Base-by-base conservation (phyloP, 495 filamentous ascomycete genomes). In the Ascobolus immersus region DNA sequence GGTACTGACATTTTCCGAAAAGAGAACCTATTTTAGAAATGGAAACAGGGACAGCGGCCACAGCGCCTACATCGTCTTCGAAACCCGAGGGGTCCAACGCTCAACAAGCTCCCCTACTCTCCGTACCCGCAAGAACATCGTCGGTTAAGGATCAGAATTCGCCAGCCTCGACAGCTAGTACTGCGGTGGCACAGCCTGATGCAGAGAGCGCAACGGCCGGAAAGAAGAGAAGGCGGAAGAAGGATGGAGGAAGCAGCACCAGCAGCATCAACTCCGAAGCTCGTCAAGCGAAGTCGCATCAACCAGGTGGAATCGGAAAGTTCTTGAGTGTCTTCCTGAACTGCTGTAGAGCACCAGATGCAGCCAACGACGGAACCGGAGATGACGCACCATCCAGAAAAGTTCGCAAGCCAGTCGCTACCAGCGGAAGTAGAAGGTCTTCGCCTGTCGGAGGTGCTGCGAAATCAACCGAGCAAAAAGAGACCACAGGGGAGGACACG, bases 321-420 rank as follows among this genome's bases (percentile, higher is more conserved):
- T 49, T 49, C 34, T 49, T 49, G 37, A 40, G 43, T 17, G 28
- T 31, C 34, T 49, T 49, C 42, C 42, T 49, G 42, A 31, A 31
- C 18, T 49, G 46, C 45, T 49, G 46, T 42, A 45, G 45, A 36
- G 34, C 32, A 28, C 28, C 32, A 41, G 21, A 37, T 33, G 39
- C 45, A 38, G 11, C 32, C 36, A 36, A 43, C 23, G 40, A 39
- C 41, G 38, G 41, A 38, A 32, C 31, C n/a, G 22, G n/a, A 7
- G 22, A 25, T 25, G 22, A 25, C 7, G n/a, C 7, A 7, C 22
- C 22, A 25, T n/a, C n/a, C n/a, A n/a, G n/a, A n/a, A n/a, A n/a
- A n/a, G n/a, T n/a, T n/a, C n/a, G n/a, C n/a, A n/a, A n/a, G n/a
- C n/a, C n/a, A n/a, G n/a, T n/a, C n/a, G n/a, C n/a, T n/a, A n/a